phyloP scores from a whole-genome alignment of 129 eudicot genomes.

The Helianthus tuberosus region DNA sequence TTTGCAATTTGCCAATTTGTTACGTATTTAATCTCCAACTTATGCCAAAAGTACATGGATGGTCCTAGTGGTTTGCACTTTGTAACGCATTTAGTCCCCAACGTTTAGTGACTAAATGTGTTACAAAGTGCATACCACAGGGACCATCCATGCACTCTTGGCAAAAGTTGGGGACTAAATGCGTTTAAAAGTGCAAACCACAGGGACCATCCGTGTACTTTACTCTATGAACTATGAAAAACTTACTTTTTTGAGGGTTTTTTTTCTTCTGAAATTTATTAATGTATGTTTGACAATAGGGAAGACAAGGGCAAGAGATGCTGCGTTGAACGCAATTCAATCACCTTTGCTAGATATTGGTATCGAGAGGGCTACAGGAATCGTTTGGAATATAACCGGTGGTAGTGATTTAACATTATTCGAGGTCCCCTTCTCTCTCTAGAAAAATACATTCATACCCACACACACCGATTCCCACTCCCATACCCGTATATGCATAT shows the following conservation, averaged over 20 bases:
- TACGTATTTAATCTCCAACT: no score
- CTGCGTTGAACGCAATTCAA: conserved; percentile 96
- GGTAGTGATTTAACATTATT: conserved; percentile 79
- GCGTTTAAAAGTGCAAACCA: no score
- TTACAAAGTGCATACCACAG: no score
- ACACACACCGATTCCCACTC: background rate
- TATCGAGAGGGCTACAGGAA: conserved; percentile 97
- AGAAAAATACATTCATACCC: background rate
- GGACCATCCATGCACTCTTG: no score
- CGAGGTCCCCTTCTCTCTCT: conserved; percentile 64
- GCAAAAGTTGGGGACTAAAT: no score
- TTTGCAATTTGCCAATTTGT: no score
- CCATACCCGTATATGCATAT: background rate
- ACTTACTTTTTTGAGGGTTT: background rate
- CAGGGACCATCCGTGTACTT: no score
- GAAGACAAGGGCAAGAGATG: conserved; percentile 95
- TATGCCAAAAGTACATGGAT: no score
- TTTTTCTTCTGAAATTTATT: background rate
- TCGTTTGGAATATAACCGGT: conserved; percentile 98
- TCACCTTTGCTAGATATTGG: conserved; percentile 95
- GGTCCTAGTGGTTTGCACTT: no score
- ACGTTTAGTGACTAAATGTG: no score
- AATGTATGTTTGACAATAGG: conserved; percentile 46
- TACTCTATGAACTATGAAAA: no score
- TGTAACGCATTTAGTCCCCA: no score